These are phyloP conservation scores for Meyerozyma carpophila DNA, from an alignment of 1,139 yeast genomes.

Conservation along the genomic window DNA sequence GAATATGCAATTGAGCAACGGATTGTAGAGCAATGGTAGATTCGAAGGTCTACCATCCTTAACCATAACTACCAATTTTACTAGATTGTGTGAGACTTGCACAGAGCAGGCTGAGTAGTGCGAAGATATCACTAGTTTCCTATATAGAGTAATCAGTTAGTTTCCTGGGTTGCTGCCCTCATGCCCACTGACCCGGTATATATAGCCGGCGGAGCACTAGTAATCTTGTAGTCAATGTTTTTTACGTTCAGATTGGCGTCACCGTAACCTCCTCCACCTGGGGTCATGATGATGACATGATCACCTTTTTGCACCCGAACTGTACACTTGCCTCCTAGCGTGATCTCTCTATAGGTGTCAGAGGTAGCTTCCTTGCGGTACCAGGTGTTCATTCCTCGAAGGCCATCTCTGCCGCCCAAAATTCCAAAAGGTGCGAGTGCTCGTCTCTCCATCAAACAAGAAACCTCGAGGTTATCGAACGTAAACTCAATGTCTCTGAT, in stretches of 20 bases:
- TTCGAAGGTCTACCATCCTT: constrained; percentile 9
- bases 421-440: constrained; percentile 57
- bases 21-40: constrained; percentile 49
- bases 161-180: constrained; percentile 27
- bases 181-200: constrained; percentile 35
- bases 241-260: constrained; percentile 1
- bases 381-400: constrained; percentile 58
- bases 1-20: constrained; percentile 62
- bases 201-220: constrained; percentile 12
- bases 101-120: background rate
- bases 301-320: constrained; percentile 37
- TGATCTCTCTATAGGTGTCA: constrained; percentile 18
- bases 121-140: background rate
- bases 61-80: background rate
- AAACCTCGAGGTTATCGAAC: constrained; percentile 43
- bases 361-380: constrained; percentile 22
- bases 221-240: background rate
- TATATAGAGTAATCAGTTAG: constrained; percentile 17
- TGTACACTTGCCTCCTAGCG: constrained; percentile 40
- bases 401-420: constrained; percentile 55
- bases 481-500: constrained; percentile 58
- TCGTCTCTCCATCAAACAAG: constrained; percentile 59
- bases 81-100: background rate
- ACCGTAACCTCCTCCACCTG: constrained; percentile 56
- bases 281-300: constrained; percentile 40